phyloP scores from a whole-genome alignment of 2,329 filamentous ascomycete species.

The Pseudocercospora macadamiae region DNA sequence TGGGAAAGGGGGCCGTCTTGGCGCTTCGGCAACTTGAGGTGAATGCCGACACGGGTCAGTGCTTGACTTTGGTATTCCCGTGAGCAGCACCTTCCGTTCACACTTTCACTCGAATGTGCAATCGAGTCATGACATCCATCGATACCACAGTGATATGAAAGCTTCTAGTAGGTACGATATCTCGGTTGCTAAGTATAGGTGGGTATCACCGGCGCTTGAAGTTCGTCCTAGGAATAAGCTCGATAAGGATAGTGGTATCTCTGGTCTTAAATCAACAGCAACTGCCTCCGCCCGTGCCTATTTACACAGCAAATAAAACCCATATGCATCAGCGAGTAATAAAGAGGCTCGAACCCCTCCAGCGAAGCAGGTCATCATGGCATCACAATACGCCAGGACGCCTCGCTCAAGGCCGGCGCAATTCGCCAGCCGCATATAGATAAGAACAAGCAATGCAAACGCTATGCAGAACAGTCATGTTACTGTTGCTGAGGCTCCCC shows the following conservation, averaged over 20 bases:
- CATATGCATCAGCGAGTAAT: neutral
- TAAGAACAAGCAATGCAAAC: neutral
- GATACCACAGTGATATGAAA: too few relatives aligned
- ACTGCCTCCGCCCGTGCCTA: neutral
- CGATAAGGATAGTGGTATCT: too few relatives aligned
- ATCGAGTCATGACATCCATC: too few relatives aligned
- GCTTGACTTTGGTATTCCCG: too few relatives aligned
- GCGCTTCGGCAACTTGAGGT: neutral
- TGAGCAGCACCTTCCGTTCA: too few relatives aligned
- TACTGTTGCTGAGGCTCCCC: neutral
- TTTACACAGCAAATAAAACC: neutral
- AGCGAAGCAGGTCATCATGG: constrained; percentile 6
- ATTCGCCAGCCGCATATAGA: neutral
- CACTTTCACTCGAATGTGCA: too few relatives aligned
- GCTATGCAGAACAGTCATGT: neutral
- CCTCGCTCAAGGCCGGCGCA: constrained; percentile 9
- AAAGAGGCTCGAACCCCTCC: neutral
- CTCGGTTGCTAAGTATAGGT: too few relatives aligned
- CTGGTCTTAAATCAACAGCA: too few relatives aligned
- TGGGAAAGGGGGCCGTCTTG: neutral
- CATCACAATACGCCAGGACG: constrained; percentile 1
- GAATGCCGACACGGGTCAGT: too few relatives aligned
- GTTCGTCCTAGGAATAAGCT: too few relatives aligned
- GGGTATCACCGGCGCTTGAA: too few relatives aligned
- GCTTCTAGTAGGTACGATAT: too few relatives aligned